phyloP scores from a whole-genome alignment of 108 stramenopile genomes.

The Fragilaria radians region DNA sequence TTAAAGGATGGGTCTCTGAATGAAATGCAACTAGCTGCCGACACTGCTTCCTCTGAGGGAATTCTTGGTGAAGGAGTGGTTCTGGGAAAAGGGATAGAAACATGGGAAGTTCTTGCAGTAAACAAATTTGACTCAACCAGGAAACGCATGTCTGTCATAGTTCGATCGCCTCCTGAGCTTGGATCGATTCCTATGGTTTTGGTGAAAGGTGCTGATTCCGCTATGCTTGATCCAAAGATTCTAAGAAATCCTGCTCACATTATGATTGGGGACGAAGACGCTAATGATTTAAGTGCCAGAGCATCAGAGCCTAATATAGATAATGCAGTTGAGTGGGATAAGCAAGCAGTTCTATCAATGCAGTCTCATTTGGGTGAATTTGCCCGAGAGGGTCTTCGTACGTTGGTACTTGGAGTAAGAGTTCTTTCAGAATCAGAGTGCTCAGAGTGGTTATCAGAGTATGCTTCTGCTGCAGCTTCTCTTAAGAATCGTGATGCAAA shows the following conservation, averaged over 20 bases:
- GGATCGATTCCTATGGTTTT: slow-evolving; percentile 68
- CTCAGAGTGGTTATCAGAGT: slow-evolving; percentile 64
- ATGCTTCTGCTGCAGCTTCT: slow-evolving; percentile 66
- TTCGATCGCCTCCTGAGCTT: slow-evolving; percentile 70
- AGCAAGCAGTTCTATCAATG: slow-evolving; percentile 51
- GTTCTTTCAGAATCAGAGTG: slow-evolving; percentile 72
- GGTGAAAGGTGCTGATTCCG: slow-evolving; percentile 90
- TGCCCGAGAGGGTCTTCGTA: slow-evolving; percentile 90
- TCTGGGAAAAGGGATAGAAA: no score
- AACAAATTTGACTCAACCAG: slow-evolving; percentile 94
- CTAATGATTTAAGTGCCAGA: slow-evolving; percentile 6
- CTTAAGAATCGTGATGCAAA: slow-evolving; percentile 65
- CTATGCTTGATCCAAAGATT: slow-evolving; percentile 67
- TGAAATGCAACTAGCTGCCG: slow-evolving; percentile 43
- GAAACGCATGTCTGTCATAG: slow-evolving; percentile 94
- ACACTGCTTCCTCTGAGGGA: slow-evolving; percentile 21
- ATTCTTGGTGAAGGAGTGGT: neutral
- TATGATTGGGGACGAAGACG: neutral
- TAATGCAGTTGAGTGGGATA: slow-evolving; percentile 42
- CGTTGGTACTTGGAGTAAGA: slow-evolving; percentile 85
- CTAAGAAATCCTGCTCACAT: slow-evolving; percentile 26
- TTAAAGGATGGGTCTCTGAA: slow-evolving; percentile 42
- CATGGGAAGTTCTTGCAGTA: slow-evolving; percentile 84
- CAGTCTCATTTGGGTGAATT: slow-evolving; percentile 85
- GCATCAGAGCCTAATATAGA: neutral